phyloP scores from a whole-genome alignment of 345 rosid genomes.

The Dovyalis caffra region DNA sequence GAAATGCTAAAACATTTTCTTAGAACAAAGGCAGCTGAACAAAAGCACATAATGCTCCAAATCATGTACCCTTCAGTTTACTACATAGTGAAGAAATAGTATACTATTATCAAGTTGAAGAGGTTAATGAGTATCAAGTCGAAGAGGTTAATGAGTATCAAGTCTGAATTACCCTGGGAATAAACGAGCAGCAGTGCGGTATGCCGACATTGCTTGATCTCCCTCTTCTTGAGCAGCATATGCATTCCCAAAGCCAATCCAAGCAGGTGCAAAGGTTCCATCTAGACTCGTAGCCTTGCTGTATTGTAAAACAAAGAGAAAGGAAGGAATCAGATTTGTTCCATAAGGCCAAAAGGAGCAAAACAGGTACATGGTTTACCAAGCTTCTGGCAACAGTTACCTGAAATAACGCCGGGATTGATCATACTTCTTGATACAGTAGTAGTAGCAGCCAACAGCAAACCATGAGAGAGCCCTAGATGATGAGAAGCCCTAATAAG shows the following conservation, averaged over 20 bases:
- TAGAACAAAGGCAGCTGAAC: background rate
- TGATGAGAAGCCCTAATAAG: slow-evolving; percentile 10
- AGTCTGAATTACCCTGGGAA: slow-evolving; percentile 80
- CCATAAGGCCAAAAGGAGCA: background rate
- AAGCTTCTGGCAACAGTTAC: slow-evolving; percentile 36
- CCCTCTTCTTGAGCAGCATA: slow-evolving; percentile 91
- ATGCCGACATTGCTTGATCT: slow-evolving; percentile 97
- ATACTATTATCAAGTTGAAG: background rate
- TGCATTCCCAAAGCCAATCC: slow-evolving; percentile 92
- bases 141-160: background rate
- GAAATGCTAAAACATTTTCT: background rate
- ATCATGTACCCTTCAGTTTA: background rate
- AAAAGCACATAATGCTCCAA: background rate
- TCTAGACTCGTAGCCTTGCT: slow-evolving; percentile 89
- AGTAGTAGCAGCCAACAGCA: slow-evolving; percentile 67
- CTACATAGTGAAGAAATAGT: background rate
- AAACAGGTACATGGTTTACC: background rate
- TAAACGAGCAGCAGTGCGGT: slow-evolving; percentile 88
- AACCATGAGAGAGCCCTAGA: slow-evolving; percentile 94
- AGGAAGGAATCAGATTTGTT: slow-evolving; percentile 6
- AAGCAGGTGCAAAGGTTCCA: slow-evolving; percentile 85
- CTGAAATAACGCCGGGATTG: slow-evolving; percentile 87
- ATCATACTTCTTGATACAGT: slow-evolving; percentile 78
- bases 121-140: background rate
- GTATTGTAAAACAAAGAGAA: slow-evolving; percentile 25